Evolutionary conservation across 2,329 filamentous ascomycete species (phyloP).

Genomic region (Colletotrichum acutatum): DNA sequence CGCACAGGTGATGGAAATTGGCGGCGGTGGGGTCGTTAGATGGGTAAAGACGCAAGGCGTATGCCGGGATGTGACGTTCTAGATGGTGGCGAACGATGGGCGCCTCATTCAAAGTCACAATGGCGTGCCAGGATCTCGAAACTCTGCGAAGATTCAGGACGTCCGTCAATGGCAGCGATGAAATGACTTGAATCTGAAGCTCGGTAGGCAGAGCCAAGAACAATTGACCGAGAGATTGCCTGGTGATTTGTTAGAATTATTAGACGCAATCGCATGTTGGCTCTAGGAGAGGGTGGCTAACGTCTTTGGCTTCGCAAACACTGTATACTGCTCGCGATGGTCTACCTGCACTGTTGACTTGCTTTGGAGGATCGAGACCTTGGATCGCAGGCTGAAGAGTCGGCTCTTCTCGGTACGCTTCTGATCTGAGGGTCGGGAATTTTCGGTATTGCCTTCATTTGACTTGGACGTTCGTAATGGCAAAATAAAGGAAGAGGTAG

Average conservation of each 20-base stretch:
- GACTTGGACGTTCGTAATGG: slow-evolving; percentile 57
- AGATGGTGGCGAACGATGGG: slow-evolving; percentile 72
- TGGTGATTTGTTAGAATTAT: slow-evolving; percentile 40
- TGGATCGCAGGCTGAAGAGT: slow-evolving; percentile 54
- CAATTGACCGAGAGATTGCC: slow-evolving; percentile 64
- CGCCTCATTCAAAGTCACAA: slow-evolving; percentile 69
- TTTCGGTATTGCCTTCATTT: slow-evolving; percentile 42
- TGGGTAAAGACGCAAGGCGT: slow-evolving; percentile 70
- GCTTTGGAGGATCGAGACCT: slow-evolving; percentile 47
- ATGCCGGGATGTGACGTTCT: slow-evolving; percentile 68
- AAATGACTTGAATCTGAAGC: slow-evolving; percentile 71
- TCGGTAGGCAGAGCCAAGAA: slow-evolving; percentile 70
- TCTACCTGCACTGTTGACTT: slow-evolving; percentile 9
- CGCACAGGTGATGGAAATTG: slow-evolving; percentile 71
- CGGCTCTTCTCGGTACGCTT: slow-evolving; percentile 51
- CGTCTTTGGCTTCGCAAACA: slow-evolving; percentile 14
- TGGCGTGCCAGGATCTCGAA: slow-evolving; percentile 68
- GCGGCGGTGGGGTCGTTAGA: slow-evolving; percentile 57
- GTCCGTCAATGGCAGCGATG: slow-evolving; percentile 68
- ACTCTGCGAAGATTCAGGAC: slow-evolving; percentile 68
- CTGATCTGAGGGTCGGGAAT: slow-evolving; percentile 43
- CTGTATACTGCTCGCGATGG: background rate
- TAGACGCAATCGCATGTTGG: background rate
- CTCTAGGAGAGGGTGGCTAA: background rate
- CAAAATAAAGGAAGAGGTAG: slow-evolving; percentile 58